Evolutionary conservation across 2,329 filamentous ascomycete genomes (phyloP).

Genomic region (Sporothrix mexicana): DNA sequence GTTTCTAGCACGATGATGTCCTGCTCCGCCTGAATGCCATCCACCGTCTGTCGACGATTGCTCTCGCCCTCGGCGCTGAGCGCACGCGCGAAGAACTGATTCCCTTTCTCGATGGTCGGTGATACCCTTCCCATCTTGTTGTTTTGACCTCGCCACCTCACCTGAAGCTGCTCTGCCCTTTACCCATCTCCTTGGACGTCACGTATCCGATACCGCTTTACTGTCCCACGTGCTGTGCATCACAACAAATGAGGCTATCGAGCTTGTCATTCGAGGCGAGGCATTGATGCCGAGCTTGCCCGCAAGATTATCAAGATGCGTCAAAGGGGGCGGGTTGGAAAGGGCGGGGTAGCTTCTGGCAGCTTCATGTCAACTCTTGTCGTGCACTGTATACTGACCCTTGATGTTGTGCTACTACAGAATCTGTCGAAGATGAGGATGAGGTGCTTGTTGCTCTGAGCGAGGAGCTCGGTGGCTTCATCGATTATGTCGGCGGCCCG

Average conservation of each 20-base stretch:
- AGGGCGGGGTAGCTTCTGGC: slow-evolving; percentile 3
- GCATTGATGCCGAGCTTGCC: background rate
- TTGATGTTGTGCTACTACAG: slow-evolving; percentile 54
- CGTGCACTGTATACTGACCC: slow-evolving; percentile 22
- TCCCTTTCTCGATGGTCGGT: slow-evolving; percentile 96
- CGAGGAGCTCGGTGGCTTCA: slow-evolving; percentile 94
- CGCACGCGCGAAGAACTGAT: slow-evolving; percentile 98
- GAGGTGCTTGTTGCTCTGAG: slow-evolving; percentile 96
- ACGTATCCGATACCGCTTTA: background rate
- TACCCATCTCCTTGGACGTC: background rate
- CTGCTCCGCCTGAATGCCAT: slow-evolving; percentile 97
- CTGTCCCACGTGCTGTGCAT: slow-evolving; percentile 4
- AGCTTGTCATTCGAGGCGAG: background rate
- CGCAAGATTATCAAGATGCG: background rate
- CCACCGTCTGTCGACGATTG: slow-evolving; percentile 96
- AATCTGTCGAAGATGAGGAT: slow-evolving; percentile 98
- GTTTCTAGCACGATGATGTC: slow-evolving; percentile 89
- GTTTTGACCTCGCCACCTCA: background rate
- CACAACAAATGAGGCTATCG: background rate
- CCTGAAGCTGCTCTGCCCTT: background rate
- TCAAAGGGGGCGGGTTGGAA: background rate
- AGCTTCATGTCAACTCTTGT: background rate
- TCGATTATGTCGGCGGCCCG: slow-evolving; percentile 95
- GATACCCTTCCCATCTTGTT: slow-evolving; percentile 35
- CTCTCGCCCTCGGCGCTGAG: slow-evolving; percentile 92